Evolutionary conservation across 2,329 filamentous ascomycete species (phyloP), one percentile per base, ranked within the genome.

Genomic region (Gliomastix tumulicola): DNA sequence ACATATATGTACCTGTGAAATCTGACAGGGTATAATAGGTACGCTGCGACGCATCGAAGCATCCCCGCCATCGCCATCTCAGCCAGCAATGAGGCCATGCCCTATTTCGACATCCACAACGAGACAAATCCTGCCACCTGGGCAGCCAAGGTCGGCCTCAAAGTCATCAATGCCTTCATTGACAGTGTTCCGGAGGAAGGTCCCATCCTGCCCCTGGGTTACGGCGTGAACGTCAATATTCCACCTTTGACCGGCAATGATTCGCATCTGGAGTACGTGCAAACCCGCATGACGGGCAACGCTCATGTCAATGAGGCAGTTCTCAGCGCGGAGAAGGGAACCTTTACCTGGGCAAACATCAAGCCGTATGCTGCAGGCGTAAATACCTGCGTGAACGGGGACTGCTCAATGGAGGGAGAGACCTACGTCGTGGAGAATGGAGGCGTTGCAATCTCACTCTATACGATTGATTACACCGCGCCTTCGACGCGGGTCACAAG

Each of bases 221-320:
- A 74, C 41, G 68, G 70, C n/a, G 49, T 71, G 25, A 68, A 55
- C 19, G 65, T 75, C 44, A 75, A 75, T 43, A 65, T 67, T 19
- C 69, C 69, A 2, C 49, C 52, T 3, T 55, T 74, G 21, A 62
- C 56, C 0, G 59, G 55, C 11, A 57, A 68, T 34, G 50, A 56
- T 32, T 54, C 56, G 6, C 49, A 59, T 8, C 66, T 69, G 0
- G 56, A 62, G 2, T 64, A 68, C 38, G 53, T 70, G 8, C 64
- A 68, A 40, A 67, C 66, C 0, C 57, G 69, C 13, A 53, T 74
- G 37, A 71, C 63, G 0, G 70, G 71, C 5, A 66, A 66, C 8
- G 69, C 68, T 0, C 55, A 65, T 6, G 64, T 63, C 6, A 63
- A 72, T 35, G 56, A 56, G 12, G 69, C 66, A 0, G 62, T 65